These are phyloP conservation scores for Sugiyamaella qingdaonensis DNA, from an alignment of 805 yeast genomes.

Conservation along the genomic window DNA sequence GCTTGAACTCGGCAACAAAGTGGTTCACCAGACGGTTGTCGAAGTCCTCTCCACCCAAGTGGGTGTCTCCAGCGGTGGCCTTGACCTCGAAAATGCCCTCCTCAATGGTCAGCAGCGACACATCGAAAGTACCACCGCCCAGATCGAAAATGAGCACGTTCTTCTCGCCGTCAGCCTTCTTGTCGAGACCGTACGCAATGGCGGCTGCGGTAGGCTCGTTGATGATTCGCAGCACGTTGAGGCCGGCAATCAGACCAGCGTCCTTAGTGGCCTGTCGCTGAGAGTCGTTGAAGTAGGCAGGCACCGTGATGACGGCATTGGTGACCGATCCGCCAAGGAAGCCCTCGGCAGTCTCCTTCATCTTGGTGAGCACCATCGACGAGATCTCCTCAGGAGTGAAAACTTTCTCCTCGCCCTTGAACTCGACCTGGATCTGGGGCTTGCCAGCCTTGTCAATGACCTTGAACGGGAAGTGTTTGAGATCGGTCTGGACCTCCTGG, in stretches of 20 bases:
- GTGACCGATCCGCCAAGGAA: conserved; percentile 78
- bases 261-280: conserved; percentile 98
- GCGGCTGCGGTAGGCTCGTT: conserved; percentile 99
- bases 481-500: conserved; percentile 70
- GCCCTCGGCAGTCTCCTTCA: conserved; percentile 92
- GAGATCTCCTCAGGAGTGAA: conserved; percentile 95
- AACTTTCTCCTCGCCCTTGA: conserved; percentile 77
- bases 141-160: conserved; percentile 90
- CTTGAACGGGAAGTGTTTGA: conserved; percentile 87
- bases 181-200: conserved; percentile 90
- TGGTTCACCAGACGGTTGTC: conserved; percentile 93
- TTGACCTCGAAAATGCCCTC: conserved; percentile 97
- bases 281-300: conserved; percentile 96
- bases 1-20: conserved; percentile 93
- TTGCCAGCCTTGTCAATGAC: conserved; percentile 74
- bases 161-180: conserved; percentile 67
- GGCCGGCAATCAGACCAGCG: conserved; percentile 95
- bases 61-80: conserved; percentile 90
- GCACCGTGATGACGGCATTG: conserved; percentile 94
- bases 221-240: conserved; percentile 89
- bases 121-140: conserved; percentile 99
- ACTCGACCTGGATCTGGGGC: conserved; percentile 84
- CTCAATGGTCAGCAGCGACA: conserved; percentile 84
- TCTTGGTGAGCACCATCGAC: conserved; percentile 85
- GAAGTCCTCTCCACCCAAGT: conserved; percentile 98